Conservation (phyloP, 306 rosid genomes). For the Cicer yamashitae region DNA sequence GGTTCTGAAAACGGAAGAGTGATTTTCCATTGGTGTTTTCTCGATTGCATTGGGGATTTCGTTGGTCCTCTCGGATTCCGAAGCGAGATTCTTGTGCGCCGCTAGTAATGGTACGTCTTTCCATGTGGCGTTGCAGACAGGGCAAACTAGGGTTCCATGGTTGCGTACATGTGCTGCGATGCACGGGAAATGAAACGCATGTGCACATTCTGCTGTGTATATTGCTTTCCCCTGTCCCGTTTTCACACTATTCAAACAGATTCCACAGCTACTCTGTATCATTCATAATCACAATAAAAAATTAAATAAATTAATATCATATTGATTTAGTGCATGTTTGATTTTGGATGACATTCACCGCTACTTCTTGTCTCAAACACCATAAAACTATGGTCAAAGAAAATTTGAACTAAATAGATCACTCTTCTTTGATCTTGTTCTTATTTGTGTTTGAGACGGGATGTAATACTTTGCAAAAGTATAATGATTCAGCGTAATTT, state of each 20-base stretch:
- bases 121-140: constrained; percentile 84
- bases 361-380: too few species aligned
- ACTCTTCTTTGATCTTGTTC: too few species aligned
- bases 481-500: too few species aligned
- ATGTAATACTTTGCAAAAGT: too few species aligned
- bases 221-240: constrained; percentile 97
- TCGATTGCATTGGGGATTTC: constrained; percentile 35
- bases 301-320: not conserved
- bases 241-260: constrained; percentile 87
- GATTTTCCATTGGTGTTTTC: constrained; percentile 29
- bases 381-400: too few species aligned
- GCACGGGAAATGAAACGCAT: constrained; percentile 95
- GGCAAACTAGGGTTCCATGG: constrained; percentile 75
- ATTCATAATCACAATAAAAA: not conserved
- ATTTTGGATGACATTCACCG: too few species aligned
- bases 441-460: too few species aligned
- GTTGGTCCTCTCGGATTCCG: constrained; percentile 18
- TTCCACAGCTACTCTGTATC: constrained; percentile 90
- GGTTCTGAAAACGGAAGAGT: constrained; percentile 46
- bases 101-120: constrained; percentile 87
- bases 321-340: not conserved
- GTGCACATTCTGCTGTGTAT: constrained; percentile 93
- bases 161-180: constrained; percentile 75
- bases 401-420: too few species aligned
- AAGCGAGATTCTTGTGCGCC: constrained; percentile 59